Base-by-base conservation (phyloP, 148 eudicot species). In the Chenopodium suecicum region DNA sequence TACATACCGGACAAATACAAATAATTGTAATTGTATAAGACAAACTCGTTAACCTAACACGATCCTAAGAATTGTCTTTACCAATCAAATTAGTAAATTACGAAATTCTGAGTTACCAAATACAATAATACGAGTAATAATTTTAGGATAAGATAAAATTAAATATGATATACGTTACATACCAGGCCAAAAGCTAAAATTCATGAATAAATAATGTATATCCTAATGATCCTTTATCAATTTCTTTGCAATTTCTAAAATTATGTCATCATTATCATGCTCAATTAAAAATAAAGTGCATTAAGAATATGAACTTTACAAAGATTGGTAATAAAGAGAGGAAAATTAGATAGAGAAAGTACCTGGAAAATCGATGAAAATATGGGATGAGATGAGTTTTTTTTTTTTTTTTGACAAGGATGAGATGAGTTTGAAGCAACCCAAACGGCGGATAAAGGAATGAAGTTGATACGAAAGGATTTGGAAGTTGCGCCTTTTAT, bases 121-220 rank as follows among this genome's bases (percentile, higher is more conserved):
- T 37, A 37, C 44, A 37, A 37, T 37, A 37, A 37, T 37, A 37
- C 8, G 44, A 37, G 44, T 37, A 37, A 37, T 37, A 37, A 37
- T 37, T 37, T 37, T 37, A 37, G 44, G 44, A 37, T 37, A 37
- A 37, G 44, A 37, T 37, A 37, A 37, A 37, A 37, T 37, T 37
- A 37, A 37, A 37, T 37, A 50, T 9, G 11, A 50, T 50, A 2
- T 58, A 58, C 1, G 4, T 12, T 27, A 19, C 63, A 19, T 87
- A 93, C 92, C 94, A 37, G 95, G 94, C 95, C 95, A 92, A 75
- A 93, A 92, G 77, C 98, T 91, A 81, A 94, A 92, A 82, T 92
- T 91, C 65, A 94, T 41, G 41, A 95, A 97, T 58, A 89, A 93
- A 78, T 90, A 95, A 75, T 95, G 98, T 82, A 93, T 92, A 80